Percentiles rank a stretch among this genome's conserved stretches.
Conservation (phyloP, 2,329 filamentous ascomycete species). For the Trichocomaceae sp. region DNA sequence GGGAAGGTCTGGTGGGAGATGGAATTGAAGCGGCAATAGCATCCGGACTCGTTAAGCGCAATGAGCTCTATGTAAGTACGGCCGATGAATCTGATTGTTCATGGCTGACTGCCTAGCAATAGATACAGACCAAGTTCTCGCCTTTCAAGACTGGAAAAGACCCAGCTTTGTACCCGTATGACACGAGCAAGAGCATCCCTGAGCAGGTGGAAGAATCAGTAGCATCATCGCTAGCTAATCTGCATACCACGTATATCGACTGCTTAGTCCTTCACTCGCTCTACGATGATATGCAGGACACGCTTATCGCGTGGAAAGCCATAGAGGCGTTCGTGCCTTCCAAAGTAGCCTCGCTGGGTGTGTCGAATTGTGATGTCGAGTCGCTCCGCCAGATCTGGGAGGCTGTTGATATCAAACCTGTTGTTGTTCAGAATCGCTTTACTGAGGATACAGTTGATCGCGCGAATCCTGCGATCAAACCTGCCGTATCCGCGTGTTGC, state of each 20-base stretch:
- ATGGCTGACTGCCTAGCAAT: not conserved
- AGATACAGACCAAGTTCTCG: constrained; percentile 9
- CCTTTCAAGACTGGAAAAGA: constrained; percentile 1
- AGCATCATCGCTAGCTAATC: not conserved
- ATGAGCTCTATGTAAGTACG: constrained; percentile 2
- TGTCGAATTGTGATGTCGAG: constrained; percentile 1
- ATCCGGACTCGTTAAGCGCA: not conserved
- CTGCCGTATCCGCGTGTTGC: constrained; percentile 1
- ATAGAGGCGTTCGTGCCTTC: constrained; percentile 5
- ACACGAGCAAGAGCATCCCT: not conserved
- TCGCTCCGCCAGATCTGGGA: not conserved
- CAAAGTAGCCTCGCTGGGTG: not conserved
- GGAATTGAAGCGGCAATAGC: constrained; percentile 3
- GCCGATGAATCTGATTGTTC: not conserved
- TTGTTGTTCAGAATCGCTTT: constrained; percentile 2
- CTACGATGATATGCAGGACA: not conserved
- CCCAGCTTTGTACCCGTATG: not conserved
- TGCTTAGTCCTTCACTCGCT: constrained; percentile 4
- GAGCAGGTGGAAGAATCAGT: constrained; percentile 5
- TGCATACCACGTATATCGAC: constrained; percentile 3
- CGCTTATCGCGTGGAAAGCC: constrained; percentile 1
- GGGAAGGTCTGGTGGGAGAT: constrained; percentile 2
- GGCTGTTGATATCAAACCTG: not conserved
- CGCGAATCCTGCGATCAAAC: not conserved
- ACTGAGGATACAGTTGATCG: not conserved